Base-by-base conservation (phyloP, 176 grass and related monocot species). In the Thalia dealbata region DNA sequence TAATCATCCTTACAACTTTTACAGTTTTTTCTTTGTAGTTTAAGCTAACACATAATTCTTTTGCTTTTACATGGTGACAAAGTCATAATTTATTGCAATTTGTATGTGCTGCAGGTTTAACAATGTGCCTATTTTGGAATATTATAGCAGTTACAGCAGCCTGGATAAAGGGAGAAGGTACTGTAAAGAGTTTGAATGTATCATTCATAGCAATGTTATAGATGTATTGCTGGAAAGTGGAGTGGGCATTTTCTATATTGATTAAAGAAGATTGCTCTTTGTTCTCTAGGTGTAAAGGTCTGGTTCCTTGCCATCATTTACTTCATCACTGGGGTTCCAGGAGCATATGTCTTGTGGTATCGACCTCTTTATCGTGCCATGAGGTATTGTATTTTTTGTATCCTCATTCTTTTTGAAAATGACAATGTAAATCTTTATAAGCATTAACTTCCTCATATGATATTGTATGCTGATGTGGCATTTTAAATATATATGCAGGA, bases 231-330 rank as follows among this genome's bases (percentile, higher is more conserved):
- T 46, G 14, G 44, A 45, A 1, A 62, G 54, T 58, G 35, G 58
- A 51, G 18, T 74, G 26, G 46, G 61, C n/a, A 38, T 50, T 76
- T 68, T 72, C n/a, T 50, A 42, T 48, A 51, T 26, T 21, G 66
- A 41, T 16, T 81, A 29, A 64, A 29, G 7, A 55, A 15, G 65
- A 21, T 70, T 6, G 14, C n/a, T 32, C 28, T 78, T 80, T 42
- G 24, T 70, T 65, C 16, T 90, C 46, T 76, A 91, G 89, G 85
- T 76, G 80, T 86, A 75, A 91, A 85, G 85, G 85, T 91, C 42
- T 91, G 89, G 89, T 88, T 91, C 67, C 82, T 91, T 54, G 82
- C 82, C 4, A 62, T 88, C 67, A 85, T 91, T 79, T 91, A 91
- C 75, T 91, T 91, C 13, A 79, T 91, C 61, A 32, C 87, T 74